Base-by-base conservation (phyloP, 2,329 filamentous ascomycete species). In the Cladosporium velox region DNA sequence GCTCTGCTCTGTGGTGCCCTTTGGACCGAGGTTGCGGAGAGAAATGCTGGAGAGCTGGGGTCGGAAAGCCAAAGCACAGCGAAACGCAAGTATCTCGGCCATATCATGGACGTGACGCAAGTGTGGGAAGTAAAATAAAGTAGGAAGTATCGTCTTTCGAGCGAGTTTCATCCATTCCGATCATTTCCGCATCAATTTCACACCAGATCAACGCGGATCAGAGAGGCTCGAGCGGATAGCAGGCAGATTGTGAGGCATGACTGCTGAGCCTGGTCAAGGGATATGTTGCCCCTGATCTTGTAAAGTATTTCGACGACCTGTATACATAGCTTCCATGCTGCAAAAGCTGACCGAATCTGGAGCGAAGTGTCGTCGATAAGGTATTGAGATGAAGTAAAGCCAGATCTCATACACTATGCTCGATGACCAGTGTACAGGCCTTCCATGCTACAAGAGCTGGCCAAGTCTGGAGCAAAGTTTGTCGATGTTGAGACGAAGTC, bases 151-250 rank as follows among this genome's bases (percentile, higher is more conserved):
- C 59, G 18, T n/a, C n/a, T 62, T 62, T 62, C 59, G 59, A 4
- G 47, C 59, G 59, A 62, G 59, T 52, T 54, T 62, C 59, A 18
- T 62, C 59, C 59, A n/a, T 60, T 30, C 49, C 18, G 28, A 26
- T n/a, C 18, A 0, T 14, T 49, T 30, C 15, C 32, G 52, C n/a
- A 28, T 54, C 51, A 6, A 52, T 7, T 14, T 10, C 8, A 32
- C 30, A 2, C 30, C 30, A 30, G 28, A 55, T 30, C 28, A 32
- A 12, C 26, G 10, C 52, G 52, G 52, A 55, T 10, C 4, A 34
- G 30, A 55, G 28, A 55, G 52, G 52, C 52, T 55, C 52, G 52
- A 55, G 52, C 52, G 52, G 52, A 21, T 47, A n/a, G 15, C 10
- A 4, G 21, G n/a, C 41, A 21, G 8, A 47, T 21, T 8, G 10